phyloP scores from a whole-genome alignment of 768 basidiomycete species.

The Paxillus involutus region DNA sequence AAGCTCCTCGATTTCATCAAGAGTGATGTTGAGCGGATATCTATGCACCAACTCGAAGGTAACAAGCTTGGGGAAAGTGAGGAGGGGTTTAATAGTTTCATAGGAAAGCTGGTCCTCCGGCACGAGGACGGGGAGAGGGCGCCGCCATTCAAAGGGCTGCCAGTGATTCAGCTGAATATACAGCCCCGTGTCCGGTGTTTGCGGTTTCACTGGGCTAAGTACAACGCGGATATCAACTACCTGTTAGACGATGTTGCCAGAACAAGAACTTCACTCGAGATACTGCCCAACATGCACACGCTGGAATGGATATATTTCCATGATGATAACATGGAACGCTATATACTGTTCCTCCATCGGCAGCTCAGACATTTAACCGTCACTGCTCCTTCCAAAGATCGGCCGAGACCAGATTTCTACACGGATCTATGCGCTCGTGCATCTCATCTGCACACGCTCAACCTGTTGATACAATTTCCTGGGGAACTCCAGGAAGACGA shows the following conservation, averaged over 20 bases:
- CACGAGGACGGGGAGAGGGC: conserved; percentile 8
- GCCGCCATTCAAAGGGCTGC: background rate
- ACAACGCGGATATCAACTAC: conserved; percentile 14
- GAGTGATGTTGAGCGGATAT: conserved; percentile 33
- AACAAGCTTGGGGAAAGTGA: conserved; percentile 28
- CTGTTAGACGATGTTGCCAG: conserved; percentile 53
- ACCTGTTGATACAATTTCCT: conserved; percentile 44
- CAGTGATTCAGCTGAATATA: conserved; percentile 32
- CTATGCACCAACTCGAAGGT: conserved; percentile 35
- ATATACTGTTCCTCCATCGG: conserved; percentile 58
- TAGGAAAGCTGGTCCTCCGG: conserved; percentile 32
- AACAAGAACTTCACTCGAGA: conserved; percentile 49
- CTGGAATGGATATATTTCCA: conserved; percentile 45
- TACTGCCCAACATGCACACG: conserved; percentile 54
- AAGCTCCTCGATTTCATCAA: conserved; percentile 43
- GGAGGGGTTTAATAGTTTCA: conserved; percentile 36
- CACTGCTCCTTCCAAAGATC: conserved; percentile 25
- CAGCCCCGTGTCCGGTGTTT: conserved; percentile 54
- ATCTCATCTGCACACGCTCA: conserved; percentile 48
- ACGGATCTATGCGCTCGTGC: conserved; percentile 47
- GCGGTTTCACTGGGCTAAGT: conserved; percentile 12
- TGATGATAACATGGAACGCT: conserved; percentile 30
- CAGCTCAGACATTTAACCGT: conserved; percentile 42
- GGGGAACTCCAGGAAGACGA: conserved; percentile 41
- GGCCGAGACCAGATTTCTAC: conserved; percentile 23